A percentile compares a stretch with the other conserved stretches of the same genome.
Conservation (phyloP, 192 early-diverging fungal species). For the Obelidium mucronatum region DNA sequence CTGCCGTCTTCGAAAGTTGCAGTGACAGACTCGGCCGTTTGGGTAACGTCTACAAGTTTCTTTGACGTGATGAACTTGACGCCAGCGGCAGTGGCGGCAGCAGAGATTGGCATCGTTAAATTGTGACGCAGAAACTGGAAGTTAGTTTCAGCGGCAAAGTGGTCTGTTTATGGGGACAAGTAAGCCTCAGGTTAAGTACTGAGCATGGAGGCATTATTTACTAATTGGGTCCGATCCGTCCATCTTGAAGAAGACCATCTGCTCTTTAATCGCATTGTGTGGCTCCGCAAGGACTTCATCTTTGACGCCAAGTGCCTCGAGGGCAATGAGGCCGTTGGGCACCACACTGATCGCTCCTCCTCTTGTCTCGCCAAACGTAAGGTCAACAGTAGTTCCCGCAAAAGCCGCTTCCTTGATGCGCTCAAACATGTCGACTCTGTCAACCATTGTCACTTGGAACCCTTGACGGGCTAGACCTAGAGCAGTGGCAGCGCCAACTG, state of each 20-base stretch:
- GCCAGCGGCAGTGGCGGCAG: neutral
- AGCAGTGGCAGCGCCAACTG: slow-evolving; percentile 20
- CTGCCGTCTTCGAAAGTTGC: slow-evolving; percentile 21
- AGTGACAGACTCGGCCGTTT: slow-evolving; percentile 1
- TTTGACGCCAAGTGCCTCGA: slow-evolving; percentile 1
- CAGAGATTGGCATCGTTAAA: neutral
- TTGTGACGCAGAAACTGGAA: slow-evolving; percentile 3
- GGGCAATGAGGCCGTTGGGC: slow-evolving; percentile 5
- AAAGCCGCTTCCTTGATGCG: neutral
- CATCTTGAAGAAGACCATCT: slow-evolving; percentile 11
- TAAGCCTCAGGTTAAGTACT: neutral
- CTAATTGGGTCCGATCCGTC: slow-evolving; percentile 6
- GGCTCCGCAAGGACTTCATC: slow-evolving; percentile 1
- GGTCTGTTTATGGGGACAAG: neutral
- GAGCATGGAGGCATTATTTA: neutral
- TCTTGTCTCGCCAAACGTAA: slow-evolving; percentile 9
- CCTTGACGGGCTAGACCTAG: slow-evolving; percentile 8
- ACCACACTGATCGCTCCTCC: slow-evolving; percentile 12
- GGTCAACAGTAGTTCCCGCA: neutral
- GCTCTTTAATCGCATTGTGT: neutral
- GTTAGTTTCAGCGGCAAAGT: neutral
- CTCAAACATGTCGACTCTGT: slow-evolving; percentile 2
- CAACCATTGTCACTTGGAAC: slow-evolving; percentile 4
- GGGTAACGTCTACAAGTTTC: slow-evolving; percentile 8
- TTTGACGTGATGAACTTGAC: neutral